These are phyloP conservation scores for Hydnomerulius pinastri DNA, from an alignment of 768 basidiomycete genomes.

Conservation along the genomic window DNA sequence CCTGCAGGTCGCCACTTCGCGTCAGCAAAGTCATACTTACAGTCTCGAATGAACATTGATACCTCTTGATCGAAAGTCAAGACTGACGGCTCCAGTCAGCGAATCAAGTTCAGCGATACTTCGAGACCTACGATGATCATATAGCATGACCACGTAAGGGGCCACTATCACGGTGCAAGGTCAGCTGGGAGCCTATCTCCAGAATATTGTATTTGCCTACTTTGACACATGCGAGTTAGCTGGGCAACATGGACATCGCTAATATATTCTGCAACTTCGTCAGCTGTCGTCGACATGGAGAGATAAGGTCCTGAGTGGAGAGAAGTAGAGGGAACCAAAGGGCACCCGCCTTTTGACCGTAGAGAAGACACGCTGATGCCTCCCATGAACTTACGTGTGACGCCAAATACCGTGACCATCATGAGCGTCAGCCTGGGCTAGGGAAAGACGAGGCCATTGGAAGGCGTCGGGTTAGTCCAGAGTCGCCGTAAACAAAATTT, in stretches of 20 bases:
- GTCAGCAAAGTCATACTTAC: not conserved
- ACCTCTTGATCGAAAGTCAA: constrained; percentile 8
- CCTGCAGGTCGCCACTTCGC: not conserved
- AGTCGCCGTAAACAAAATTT: too few species aligned
- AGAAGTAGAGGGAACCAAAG: too few species aligned
- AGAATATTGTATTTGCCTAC: not conserved
- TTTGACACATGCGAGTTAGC: constrained; percentile 4
- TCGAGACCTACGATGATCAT: constrained; percentile 1
- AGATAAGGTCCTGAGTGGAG: too few species aligned
- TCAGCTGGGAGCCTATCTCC: not conserved
- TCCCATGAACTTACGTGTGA: too few species aligned
- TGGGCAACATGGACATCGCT: not conserved
- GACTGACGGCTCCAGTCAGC: not conserved
- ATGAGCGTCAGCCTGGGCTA: too few species aligned
- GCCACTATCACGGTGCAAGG: not conserved
- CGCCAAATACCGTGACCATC: too few species aligned
- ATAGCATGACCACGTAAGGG: not conserved
- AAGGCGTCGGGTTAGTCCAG: too few species aligned
- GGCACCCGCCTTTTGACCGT: too few species aligned
- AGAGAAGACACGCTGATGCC: too few species aligned
- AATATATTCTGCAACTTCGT: not conserved
- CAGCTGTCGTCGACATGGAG: not conserved
- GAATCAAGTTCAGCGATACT: not conserved
- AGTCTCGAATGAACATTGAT: not conserved
- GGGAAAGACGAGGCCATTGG: too few species aligned